Evolutionary conservation across 73 alveolate genomes (phyloP), one percentile per base, ranked within the genome.

Genomic region (Uronychia setigera): DNA sequence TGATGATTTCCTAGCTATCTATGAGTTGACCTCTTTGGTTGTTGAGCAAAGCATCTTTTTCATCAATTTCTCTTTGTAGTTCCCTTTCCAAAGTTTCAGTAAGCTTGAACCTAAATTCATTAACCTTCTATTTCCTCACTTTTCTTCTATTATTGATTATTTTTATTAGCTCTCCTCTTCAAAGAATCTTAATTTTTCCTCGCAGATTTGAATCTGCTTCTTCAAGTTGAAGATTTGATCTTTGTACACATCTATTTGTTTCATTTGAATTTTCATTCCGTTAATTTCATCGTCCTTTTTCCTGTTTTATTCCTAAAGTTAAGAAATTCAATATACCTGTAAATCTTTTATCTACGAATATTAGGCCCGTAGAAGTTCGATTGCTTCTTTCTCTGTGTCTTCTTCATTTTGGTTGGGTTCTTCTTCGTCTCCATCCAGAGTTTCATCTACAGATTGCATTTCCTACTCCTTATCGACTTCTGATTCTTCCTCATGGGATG

Each of bases 341-440:
- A 67, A 67, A 67, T 67, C 34, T 67, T 67, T 67, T 13, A 67
- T 67, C 31, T 67, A 67, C 19, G 79, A 9, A 1, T 26, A 29
- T 67, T 67, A n/a, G 31, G 19, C 5, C 19, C 79, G 79, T 26
- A 67, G 19, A 9, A 67, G 31, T n/a, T 67, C 79, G 28, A 67
- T 67, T n/a, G 79, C 79, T 67, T 67, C 79, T 67, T 32, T 67
- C 28, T 67, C 79, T 9, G 79, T 67, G 19, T 67, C 79, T n/a
- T 67, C 79, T 9, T 67, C 79, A n/a, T 32, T 32, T n/a, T n/a
- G n/a, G n/a, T n/a, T n/a, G n/a, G n/a, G n/a, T n/a, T n/a, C n/a
- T n/a, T n/a, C n/a, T n/a, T n/a, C n/a, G n/a, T n/a, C n/a, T n/a
- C n/a, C n/a, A n/a, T n/a, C n/a, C n/a, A n/a, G n/a, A n/a, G n/a